phyloP scores from a whole-genome alignment of 305 asterid species.

The Withania somnifera region DNA sequence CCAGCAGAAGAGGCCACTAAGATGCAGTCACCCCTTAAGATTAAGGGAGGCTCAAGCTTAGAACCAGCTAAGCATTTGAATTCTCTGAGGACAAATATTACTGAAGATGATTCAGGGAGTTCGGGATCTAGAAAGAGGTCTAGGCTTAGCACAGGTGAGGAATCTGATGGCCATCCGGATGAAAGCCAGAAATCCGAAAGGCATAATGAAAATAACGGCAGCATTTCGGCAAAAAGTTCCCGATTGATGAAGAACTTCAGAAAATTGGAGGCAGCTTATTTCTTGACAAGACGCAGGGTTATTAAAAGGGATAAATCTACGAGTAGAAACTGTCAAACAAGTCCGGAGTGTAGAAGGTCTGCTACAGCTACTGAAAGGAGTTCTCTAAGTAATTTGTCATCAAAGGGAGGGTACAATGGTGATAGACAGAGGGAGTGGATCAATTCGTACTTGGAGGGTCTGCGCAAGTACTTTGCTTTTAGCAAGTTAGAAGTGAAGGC shows the following conservation, averaged over 20 bases:
- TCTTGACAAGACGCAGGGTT: constrained; percentile 50
- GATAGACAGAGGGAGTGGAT: constrained; percentile 59
- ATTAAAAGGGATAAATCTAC: constrained; percentile 27
- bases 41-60: constrained; percentile 33
- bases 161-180: constrained; percentile 22
- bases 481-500: constrained; percentile 86
- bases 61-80: constrained; percentile 25
- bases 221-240: constrained; percentile 34
- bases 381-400: constrained; percentile 57
- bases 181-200: constrained; percentile 23
- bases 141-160: constrained; percentile 42
- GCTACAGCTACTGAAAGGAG: constrained; percentile 57
- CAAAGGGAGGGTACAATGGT: constrained; percentile 39
- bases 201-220: constrained; percentile 30
- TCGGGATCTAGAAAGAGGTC: constrained; percentile 66
- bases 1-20: constrained; percentile 51
- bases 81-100: constrained; percentile 17
- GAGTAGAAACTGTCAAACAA: constrained; percentile 37
- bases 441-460: constrained; percentile 70
- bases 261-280: constrained; percentile 82
- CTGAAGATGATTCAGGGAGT: constrained; percentile 44
- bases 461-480: constrained; percentile 68
- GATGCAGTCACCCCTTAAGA: constrained; percentile 42
- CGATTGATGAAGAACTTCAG: constrained; percentile 79
- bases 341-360: constrained; percentile 48